Evolutionary conservation across 768 basidiomycete genomes (phyloP).

Genomic region (Polyporus arcularius): DNA sequence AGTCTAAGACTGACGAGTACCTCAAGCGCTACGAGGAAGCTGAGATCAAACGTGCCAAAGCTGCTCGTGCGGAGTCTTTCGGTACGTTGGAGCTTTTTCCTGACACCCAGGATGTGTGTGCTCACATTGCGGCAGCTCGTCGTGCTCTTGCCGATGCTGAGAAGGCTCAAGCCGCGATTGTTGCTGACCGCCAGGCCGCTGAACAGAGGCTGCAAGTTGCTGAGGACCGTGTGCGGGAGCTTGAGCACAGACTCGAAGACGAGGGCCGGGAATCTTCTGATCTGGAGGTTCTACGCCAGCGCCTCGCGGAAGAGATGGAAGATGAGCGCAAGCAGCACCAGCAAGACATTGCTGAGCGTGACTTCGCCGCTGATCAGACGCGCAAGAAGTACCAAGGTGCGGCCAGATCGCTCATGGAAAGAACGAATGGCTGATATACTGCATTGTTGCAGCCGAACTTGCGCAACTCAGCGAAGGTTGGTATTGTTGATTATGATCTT

Average conservation of each 20-base stretch:
- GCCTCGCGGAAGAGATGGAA: conserved; percentile 75
- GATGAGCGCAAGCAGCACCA: conserved; percentile 77
- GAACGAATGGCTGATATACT: conserved; percentile 10
- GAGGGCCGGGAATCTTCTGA: conserved; percentile 70
- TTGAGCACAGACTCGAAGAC: conserved; percentile 65
- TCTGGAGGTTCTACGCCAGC: conserved; percentile 60
- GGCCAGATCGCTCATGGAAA: not conserved
- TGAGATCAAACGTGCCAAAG: conserved; percentile 68
- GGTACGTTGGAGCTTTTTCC: conserved; percentile 37
- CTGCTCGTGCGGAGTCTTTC: conserved; percentile 62
- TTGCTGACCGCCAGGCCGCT: conserved; percentile 52
- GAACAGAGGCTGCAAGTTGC: conserved; percentile 51
- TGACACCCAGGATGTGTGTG: not conserved
- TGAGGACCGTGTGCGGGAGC: conserved; percentile 55
- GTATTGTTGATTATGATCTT: not conserved
- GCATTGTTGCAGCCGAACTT: conserved; percentile 56
- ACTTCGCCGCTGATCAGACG: conserved; percentile 78
- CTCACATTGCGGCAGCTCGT: conserved; percentile 44
- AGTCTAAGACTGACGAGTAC: conserved; percentile 59
- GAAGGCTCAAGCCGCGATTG: conserved; percentile 52
- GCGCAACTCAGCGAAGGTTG: conserved; percentile 79
- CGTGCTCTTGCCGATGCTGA: conserved; percentile 64
- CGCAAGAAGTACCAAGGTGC: conserved; percentile 85
- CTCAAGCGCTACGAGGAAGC: conserved; percentile 64
- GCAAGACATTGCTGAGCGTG: conserved; percentile 78